Conservation (phyloP, 352 stramenopile species). For the Globisporangium canariense region DNA sequence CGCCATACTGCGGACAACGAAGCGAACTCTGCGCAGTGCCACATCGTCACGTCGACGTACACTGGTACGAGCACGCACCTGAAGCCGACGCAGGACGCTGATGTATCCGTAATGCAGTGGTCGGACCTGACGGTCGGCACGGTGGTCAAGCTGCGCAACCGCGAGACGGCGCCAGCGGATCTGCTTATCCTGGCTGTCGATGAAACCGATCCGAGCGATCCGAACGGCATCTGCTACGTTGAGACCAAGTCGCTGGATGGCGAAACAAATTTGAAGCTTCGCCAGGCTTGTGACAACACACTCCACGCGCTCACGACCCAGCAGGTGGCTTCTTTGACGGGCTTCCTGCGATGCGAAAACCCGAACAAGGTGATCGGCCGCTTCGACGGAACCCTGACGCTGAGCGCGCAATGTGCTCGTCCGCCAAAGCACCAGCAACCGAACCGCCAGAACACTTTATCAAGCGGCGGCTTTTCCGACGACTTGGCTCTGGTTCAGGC, state of each 20-base stretch:
- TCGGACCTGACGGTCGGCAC: conserved; percentile 74
- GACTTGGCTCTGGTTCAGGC: conserved; percentile 28
- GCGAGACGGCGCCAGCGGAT: conserved; percentile 79
- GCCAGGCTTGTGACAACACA: conserved; percentile 61
- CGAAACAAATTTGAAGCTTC: conserved; percentile 90
- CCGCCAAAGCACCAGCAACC: conserved; percentile 12
- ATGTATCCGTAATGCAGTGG: conserved; percentile 65
- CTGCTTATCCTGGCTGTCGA: conserved; percentile 78
- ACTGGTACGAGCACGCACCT: conserved; percentile 31
- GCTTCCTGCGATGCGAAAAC: conserved; percentile 63
- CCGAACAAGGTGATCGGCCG: conserved; percentile 78
- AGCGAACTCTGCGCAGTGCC: conserved; percentile 73
- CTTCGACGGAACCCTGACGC: conserved; percentile 68
- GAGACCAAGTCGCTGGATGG: conserved; percentile 89
- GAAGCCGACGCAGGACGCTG: conserved; percentile 31
- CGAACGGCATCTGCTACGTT: conserved; percentile 80
- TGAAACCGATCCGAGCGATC: conserved; percentile 57
- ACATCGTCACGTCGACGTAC: conserved; percentile 51
- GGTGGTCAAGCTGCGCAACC: conserved; percentile 77
- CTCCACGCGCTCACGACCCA: conserved; percentile 35
- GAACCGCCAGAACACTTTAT: neutral
- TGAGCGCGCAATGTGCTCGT: conserved; percentile 20
- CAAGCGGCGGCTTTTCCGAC: conserved; percentile 9
- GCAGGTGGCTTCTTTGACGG: conserved; percentile 37
- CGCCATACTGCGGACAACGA: conserved; percentile 77